These are phyloP conservation scores for Thalassia testudinum DNA, from an alignment of 116 monocot species.

Conservation along the genomic window DNA sequence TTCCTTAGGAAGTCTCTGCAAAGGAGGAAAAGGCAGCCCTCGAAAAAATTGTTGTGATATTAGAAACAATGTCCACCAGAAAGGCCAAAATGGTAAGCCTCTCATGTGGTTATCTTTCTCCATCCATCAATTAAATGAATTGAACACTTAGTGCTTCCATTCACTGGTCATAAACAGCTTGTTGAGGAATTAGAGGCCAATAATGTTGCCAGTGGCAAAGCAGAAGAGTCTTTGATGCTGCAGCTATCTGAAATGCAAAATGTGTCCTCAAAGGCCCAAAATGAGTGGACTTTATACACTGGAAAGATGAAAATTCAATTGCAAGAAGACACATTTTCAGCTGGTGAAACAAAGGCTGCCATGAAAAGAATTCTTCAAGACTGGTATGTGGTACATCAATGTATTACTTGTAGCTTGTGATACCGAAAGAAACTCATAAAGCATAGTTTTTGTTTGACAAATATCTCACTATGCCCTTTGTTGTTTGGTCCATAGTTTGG, in stretches of 20 bases:
- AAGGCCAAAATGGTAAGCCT: constrained; percentile 34
- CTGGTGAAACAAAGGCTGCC: constrained; percentile 6
- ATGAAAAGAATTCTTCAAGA: constrained; percentile 22
- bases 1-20: constrained; percentile 34
- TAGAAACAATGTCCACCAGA: constrained; percentile 18
- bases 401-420: no score
- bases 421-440: no score
- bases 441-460: background rate
- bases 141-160: no score
- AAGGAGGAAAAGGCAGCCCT: constrained; percentile 41
- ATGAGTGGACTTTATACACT: constrained; percentile 18
- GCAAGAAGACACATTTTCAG: constrained; percentile 22
- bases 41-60: constrained; percentile 41
- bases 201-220: constrained; percentile 9
- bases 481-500: constrained; percentile 23
- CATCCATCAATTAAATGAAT: no score
- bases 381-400: constrained; percentile 15
- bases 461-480: background rate
- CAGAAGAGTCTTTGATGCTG: constrained; percentile 10
- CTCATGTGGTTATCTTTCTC: background rate
- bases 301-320: constrained; percentile 24
- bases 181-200: constrained; percentile 19
- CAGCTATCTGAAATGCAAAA: constrained; percentile 29
- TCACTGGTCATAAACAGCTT: constrained; percentile 17
- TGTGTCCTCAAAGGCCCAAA: constrained; percentile 23